These are phyloP conservation scores for Suillus hirtellus DNA, from an alignment of 768 basidiomycete genomes.

Conservation along the genomic window DNA sequence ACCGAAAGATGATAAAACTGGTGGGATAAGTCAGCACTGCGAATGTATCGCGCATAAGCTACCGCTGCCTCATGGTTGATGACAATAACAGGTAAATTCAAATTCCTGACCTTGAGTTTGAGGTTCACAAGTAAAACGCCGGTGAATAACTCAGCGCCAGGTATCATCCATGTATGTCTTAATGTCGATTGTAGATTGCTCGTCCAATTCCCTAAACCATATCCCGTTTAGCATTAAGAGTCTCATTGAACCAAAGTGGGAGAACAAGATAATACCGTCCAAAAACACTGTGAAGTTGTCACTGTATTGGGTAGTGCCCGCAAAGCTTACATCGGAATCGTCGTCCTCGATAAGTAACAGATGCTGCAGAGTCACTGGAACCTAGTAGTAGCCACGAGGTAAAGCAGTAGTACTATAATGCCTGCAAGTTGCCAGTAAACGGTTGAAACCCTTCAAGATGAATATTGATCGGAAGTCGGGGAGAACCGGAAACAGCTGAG, in stretches of 20 bases:
- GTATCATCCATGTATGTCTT: background rate
- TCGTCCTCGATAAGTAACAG: background rate
- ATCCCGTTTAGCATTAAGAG: background rate
- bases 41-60: background rate
- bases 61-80: background rate
- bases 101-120: background rate
- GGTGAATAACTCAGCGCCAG: background rate
- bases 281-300: background rate
- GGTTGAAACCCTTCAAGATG: too few species aligned
- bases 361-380: background rate
- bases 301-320: background rate
- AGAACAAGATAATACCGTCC: background rate
- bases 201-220: background rate
- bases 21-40: background rate
- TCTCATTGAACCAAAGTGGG: background rate
- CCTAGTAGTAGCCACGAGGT: background rate
- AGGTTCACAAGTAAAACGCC: background rate
- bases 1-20: background rate
- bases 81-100: background rate
- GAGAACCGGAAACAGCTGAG: conserved; percentile 7
- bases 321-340: background rate
- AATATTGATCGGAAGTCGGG: background rate
- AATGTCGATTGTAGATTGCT: background rate
- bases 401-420: background rate
- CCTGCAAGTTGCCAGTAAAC: too few species aligned